These are phyloP conservation scores for Tephrocybe rancida DNA, from an alignment of 768 basidiomycete genomes.

Conservation along the genomic window DNA sequence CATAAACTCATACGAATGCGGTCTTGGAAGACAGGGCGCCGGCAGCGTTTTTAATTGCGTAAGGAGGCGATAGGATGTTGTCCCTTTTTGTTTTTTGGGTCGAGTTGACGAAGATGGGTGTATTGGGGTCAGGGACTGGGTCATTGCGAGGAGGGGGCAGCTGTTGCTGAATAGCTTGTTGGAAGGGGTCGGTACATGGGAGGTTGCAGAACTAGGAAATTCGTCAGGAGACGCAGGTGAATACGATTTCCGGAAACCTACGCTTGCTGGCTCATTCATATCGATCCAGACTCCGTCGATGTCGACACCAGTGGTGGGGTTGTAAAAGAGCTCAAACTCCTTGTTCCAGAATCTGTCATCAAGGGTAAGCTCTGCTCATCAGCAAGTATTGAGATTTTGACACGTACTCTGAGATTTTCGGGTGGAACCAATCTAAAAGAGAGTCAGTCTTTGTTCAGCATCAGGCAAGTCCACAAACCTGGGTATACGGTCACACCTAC, in stretches of 20 bases:
- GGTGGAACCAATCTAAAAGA: slow-evolving; percentile 60
- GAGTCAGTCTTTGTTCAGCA: background rate
- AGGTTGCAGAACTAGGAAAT: slow-evolving; percentile 56
- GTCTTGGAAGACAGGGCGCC: slow-evolving; percentile 57
- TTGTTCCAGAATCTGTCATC: slow-evolving; percentile 58
- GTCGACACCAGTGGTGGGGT: slow-evolving; percentile 53
- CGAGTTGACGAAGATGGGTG: slow-evolving; percentile 48
- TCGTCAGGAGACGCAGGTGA: background rate
- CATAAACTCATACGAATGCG: slow-evolving; percentile 43
- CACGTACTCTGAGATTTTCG: slow-evolving; percentile 47
- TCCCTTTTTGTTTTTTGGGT: slow-evolving; percentile 26
- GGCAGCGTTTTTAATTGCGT: slow-evolving; percentile 60
- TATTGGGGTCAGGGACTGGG: slow-evolving; percentile 52
- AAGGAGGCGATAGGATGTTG: slow-evolving; percentile 53
- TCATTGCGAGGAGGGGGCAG: slow-evolving; percentile 57
- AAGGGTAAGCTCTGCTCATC: background rate
- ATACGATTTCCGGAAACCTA: slow-evolving; percentile 27
- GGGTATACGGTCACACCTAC: slow-evolving; percentile 60
- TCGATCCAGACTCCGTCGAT: slow-evolving; percentile 79
- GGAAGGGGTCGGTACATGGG: slow-evolving; percentile 63
- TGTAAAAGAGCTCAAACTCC: slow-evolving; percentile 61
- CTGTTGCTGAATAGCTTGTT: slow-evolving; percentile 51
- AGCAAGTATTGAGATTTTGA: background rate
- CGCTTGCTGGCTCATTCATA: slow-evolving; percentile 75
- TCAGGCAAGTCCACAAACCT: slow-evolving; percentile 31